Evolutionary conservation across 202 grass and related monocot genomes (phyloP).

Genomic region (Dendrocalamus latiflorus): DNA sequence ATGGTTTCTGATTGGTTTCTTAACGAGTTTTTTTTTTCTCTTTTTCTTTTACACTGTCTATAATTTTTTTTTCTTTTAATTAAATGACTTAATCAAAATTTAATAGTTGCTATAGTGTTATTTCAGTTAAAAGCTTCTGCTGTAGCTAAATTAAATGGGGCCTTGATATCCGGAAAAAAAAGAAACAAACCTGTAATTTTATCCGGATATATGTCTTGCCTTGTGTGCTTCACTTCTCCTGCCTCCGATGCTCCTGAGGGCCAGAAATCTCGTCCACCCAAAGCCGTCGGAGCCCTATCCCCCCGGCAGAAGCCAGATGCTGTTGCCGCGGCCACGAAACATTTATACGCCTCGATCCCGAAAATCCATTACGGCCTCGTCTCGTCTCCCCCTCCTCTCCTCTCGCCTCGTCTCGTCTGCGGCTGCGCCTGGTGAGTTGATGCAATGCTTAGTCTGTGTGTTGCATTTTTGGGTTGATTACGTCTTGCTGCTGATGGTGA

Average conservation of each 20-base stretch:
- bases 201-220: neutral
- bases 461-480: neutral
- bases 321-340: slow-evolving; percentile 23
- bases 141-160: no score
- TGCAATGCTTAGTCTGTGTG: neutral
- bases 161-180: neutral
- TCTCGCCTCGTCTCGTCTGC: no score
- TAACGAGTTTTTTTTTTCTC: no score
- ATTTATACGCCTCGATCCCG: neutral
- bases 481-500: neutral
- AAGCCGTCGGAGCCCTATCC: slow-evolving; percentile 52
- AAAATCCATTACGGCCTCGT: neutral
- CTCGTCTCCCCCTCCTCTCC: neutral
- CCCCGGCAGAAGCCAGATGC: slow-evolving; percentile 47
- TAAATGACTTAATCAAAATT: no score
- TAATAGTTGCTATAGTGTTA: no score
- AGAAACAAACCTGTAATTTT: slow-evolving; percentile 6
- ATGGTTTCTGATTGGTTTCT: no score
- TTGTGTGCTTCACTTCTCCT: neutral
- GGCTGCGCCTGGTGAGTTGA: slow-evolving; percentile 26
- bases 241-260: slow-evolving; percentile 21
- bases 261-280: slow-evolving; percentile 64
- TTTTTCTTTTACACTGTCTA: no score
- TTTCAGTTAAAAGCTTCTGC: no score
- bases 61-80: no score